Evolutionary conservation across 1,284 basidiomycete genomes (phyloP).

Genomic region (Melampsora larici-populina): DNA sequence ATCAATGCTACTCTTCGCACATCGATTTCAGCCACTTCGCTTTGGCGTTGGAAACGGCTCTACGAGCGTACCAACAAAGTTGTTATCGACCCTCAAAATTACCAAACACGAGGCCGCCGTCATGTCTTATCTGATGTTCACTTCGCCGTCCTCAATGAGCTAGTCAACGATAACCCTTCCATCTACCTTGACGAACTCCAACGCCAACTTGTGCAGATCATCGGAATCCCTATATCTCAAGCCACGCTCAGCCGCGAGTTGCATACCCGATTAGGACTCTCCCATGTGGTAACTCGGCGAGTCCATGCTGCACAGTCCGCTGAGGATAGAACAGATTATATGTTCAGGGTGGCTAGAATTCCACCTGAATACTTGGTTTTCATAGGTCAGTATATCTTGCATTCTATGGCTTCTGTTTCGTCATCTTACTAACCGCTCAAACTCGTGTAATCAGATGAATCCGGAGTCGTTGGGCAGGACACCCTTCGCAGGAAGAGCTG

Average conservation of each 20-base stretch:
- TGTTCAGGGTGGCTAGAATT: conserved; percentile 1
- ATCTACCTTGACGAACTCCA: conserved; percentile 11
- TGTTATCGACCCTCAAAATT: neutral
- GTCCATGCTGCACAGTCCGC: no score
- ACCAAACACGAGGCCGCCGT: neutral
- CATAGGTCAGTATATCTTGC: conserved; percentile 8
- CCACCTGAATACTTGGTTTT: neutral
- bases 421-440: neutral
- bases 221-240: no score
- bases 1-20: no score
- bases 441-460: neutral
- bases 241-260: no score
- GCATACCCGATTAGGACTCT: no score
- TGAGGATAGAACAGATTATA: no score
- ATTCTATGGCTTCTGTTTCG: neutral
- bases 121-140: neutral
- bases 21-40: neutral
- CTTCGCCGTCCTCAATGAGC: neutral
- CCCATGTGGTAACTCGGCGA: no score
- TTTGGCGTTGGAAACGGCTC: neutral
- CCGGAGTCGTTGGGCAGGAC: neutral
- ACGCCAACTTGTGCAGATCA: no score
- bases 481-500: no score
- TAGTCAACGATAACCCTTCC: neutral
- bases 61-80: conserved; percentile 3